Base-by-base conservation (phyloP, 495 filamentous ascomycete species). In the Annulohypoxylon nitens region DNA sequence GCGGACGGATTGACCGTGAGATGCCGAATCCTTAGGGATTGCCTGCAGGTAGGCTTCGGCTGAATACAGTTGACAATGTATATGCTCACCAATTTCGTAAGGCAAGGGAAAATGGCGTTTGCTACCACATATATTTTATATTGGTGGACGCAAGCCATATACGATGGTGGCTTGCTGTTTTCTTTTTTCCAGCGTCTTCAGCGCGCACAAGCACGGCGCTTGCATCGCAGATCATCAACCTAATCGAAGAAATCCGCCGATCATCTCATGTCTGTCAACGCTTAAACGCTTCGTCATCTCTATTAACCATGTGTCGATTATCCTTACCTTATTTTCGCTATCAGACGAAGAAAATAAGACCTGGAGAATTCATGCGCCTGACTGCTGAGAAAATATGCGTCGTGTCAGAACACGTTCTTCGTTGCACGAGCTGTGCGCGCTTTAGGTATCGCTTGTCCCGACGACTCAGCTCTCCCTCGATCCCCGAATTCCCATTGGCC, bases 151-250 rank as follows among this genome's bases (percentile, higher is more conserved):
- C 34, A 36, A 36, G 51, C 53, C 60, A 63, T 43, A 4, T 25
- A 43, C 41, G 26, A 45, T 64, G 43, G 43, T 47, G 43, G 43
- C 43, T 47, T 47, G 43, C 43, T 47, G n/a, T 7, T 47, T 45
- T 45, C 14, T 47, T 47, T 11, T 45, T 47, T 20, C 4, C 53
- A 57, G 25, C 26, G 25, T 26, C 48, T 25, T 26, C 7, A 26
- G 23, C 25, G 48, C 48, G 48, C 48, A 51, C 50, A 33, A 54
- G 50, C 50, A 54, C 50, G 62, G 67, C 67, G 67, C 63, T 75
- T 64, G 63, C 59, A 70, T 67, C 59, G 72, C 67, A 70, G 72
- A 75, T 75, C 72, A 67, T 70, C 51, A 64, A 75, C 57, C 58
- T 70, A 75, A 75, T 75, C 72, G 71, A 61, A 74, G 66, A 62